Percentiles rank a stretch among this genome's conserved stretches.
Evolutionary conservation across 225 moss, liverwort and hornwort genomes (phyloP).

Genomic region (Neckera pumila): DNA sequence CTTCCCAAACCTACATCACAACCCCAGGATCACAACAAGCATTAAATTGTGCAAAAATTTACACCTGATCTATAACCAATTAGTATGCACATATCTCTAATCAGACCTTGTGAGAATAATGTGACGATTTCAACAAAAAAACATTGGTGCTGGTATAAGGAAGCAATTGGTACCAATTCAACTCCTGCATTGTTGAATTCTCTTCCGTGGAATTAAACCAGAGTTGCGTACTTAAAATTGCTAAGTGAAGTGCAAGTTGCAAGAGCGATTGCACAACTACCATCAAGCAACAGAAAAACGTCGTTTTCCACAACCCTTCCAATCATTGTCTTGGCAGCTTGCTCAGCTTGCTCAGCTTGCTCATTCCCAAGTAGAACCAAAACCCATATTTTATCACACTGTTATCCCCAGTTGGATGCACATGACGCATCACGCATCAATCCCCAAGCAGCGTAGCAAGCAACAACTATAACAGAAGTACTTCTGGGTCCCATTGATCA

Average conservation of each 20-base stretch:
- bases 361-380: background rate
- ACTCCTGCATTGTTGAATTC: background rate
- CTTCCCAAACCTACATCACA: background rate
- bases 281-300: background rate
- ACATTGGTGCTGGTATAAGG: too few species aligned
- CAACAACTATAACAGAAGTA: background rate
- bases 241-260: constrained; percentile 1
- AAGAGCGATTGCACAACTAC: constrained; percentile 9
- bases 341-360: background rate
- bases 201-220: background rate
- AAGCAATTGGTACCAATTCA: background rate
- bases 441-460: background rate
- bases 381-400: background rate
- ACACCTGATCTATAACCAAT: background rate
- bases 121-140: background rate
- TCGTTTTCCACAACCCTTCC: constrained; percentile 12
- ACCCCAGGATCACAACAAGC: background rate
- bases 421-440: background rate
- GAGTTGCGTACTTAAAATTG: background rate
- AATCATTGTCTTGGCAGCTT: constrained; percentile 17
- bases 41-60: background rate
- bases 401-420: background rate
- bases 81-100: too few species aligned
- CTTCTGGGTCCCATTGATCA: background rate
- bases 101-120: background rate